A percentile compares a stretch with the other conserved stretches of the same genome.
These are phyloP conservation scores for Trypanosoma brucei DNA, from an alignment of 208 protist genomes.

Conservation along the genomic window DNA sequence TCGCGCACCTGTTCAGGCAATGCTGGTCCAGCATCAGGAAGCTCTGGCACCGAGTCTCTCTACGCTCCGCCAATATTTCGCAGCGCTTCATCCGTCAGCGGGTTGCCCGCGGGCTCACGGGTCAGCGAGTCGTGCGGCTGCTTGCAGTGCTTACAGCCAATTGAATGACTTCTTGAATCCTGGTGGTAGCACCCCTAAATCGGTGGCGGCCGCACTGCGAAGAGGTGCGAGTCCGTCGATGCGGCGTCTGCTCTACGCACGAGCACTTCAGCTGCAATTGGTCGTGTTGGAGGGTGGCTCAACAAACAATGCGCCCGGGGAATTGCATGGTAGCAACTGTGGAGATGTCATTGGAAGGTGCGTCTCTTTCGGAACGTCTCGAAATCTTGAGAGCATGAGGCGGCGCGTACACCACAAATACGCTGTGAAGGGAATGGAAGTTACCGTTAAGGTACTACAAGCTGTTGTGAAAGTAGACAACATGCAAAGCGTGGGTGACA, in stretches of 20 bases:
- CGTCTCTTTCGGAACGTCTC: slow-evolving; percentile 50
- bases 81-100: slow-evolving; percentile 41
- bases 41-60: slow-evolving; percentile 43
- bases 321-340: slow-evolving; percentile 35
- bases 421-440: slow-evolving; percentile 42
- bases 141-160: slow-evolving; percentile 46
- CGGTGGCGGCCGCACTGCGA: slow-evolving; percentile 38
- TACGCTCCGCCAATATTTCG: slow-evolving; percentile 51
- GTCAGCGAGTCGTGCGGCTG: slow-evolving; percentile 23
- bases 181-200: slow-evolving; percentile 31
- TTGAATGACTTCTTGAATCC: slow-evolving; percentile 47
- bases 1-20: slow-evolving; percentile 45
- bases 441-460: slow-evolving; percentile 50
- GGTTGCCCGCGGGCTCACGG: slow-evolving; percentile 2
- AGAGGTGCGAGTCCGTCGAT: slow-evolving; percentile 60
- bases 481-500: slow-evolving; percentile 52
- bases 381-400: slow-evolving; percentile 55
- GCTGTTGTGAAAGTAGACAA: slow-evolving; percentile 46
- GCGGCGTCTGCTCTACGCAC: slow-evolving; percentile 75
- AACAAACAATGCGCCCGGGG: slow-evolving; percentile 34
- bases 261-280: slow-evolving; percentile 63
- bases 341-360: slow-evolving; percentile 26
- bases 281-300: slow-evolving; percentile 57
- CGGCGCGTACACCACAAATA: slow-evolving; percentile 57
- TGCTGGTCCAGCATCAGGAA: slow-evolving; percentile 33